Conservation (phyloP, 192 early-diverging fungal genomes). For the Entomortierella chlamydospora region DNA sequence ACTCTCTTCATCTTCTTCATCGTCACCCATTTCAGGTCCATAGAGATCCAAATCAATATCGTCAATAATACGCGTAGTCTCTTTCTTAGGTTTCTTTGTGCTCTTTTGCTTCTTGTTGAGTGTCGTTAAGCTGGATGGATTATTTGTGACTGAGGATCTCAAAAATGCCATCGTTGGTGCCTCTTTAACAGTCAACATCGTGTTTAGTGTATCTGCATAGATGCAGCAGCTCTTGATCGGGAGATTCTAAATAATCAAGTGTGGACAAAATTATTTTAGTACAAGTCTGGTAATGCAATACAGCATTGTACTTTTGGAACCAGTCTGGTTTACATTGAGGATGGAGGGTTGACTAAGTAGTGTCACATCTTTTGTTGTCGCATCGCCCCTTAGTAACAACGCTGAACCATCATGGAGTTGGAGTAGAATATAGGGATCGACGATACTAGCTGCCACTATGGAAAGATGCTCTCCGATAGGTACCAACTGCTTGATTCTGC, state of each 20-base stretch:
- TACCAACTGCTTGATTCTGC: constrained; percentile 64
- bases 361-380: constrained; percentile 57
- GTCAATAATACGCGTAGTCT: constrained; percentile 19
- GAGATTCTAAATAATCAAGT: constrained; percentile 16
- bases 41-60: constrained; percentile 52
- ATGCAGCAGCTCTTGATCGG: constrained; percentile 51
- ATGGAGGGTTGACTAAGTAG: constrained; percentile 45
- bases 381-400: constrained; percentile 69
- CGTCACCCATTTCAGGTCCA: constrained; percentile 35
- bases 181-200: constrained; percentile 38
- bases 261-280: too few relatives aligned
- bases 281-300: too few relatives aligned
- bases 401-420: constrained; percentile 72
- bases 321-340: constrained; percentile 54
- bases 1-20: constrained; percentile 57
- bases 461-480: constrained; percentile 57
- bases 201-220: constrained; percentile 32
- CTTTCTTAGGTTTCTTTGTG: constrained; percentile 36
- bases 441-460: constrained; percentile 79
- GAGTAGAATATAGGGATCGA: constrained; percentile 86
- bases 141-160: constrained; percentile 10
- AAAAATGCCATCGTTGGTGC: constrained; percentile 47
- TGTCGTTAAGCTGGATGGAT: background rate
- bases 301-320: too few relatives aligned
- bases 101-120: constrained; percentile 10